Evolutionary conservation across 2,329 filamentous ascomycete genomes (phyloP), one percentile per base, ranked within the genome.

Genomic region (Colletotrichum sp.): DNA sequence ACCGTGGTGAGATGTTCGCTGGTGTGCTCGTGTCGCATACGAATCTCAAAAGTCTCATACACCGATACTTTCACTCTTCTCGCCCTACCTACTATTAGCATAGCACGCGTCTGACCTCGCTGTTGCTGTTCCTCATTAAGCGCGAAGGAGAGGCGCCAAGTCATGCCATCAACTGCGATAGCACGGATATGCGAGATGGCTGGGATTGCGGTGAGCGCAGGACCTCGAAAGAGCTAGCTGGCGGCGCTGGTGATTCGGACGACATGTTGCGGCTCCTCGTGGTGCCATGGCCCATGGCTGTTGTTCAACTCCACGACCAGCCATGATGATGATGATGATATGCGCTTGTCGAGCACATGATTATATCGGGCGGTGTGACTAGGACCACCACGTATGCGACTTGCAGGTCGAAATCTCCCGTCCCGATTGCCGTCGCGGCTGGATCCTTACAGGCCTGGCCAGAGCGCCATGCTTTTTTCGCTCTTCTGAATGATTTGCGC

Each of bases 391-490:
- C 18, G 73, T 57, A 38, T 30, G 36, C 64, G 58, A 57, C 34
- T 21, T 73, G 73, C 73, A 73, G 70, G 69, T 75, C 70, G 64
- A 75, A 73, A 75, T 75, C 57, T 75, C 64, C 64, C 57, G 36
- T 30, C 10, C 69, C 63, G 64, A 63, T 64, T 72, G 38, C 63
- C 43, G 69, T 73, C 55, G 55, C 69, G 67, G 57, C 57, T 71
- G 48, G 65, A 48, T 57, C 38, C 57, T 43, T 30, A 52, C 55
- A 48, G 60, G 38, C 21, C 30, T 77, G 61, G 71, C 57, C 60
- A 61, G 64, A 67, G 74, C 28, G 26, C 26, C 48, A 30, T 21
- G 26, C 18, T 34, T 21, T 65, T 28, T 57, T 24, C 52, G 66
- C 57, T 21, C 57, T 48, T 74, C 61, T 70, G 71, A 32, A 34